Evolutionary conservation across 108 stramenopile species (phyloP).

Genomic region (Fragilaria crotonensis): DNA sequence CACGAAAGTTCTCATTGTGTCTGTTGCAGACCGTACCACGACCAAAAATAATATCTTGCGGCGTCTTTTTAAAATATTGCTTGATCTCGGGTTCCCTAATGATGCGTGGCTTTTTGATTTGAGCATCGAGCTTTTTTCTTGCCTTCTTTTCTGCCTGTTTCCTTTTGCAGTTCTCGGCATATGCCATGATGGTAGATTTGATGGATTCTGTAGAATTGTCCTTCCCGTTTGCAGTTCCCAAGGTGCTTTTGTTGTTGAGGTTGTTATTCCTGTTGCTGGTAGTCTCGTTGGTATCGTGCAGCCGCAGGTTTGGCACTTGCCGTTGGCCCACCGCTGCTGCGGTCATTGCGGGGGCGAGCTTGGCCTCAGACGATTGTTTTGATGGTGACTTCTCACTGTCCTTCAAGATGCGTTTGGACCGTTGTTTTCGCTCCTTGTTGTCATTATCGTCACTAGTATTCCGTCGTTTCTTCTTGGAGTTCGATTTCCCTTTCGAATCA

Average conservation of each 20-base stretch:
- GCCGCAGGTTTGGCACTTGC: not conserved
- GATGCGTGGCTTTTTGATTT: no score
- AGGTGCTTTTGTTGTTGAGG: no score
- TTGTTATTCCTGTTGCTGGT: not conserved
- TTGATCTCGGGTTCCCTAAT: not conserved
- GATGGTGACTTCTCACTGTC: not conserved
- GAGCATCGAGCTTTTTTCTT: not conserved
- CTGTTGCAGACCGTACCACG: not conserved
- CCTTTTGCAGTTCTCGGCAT: not conserved
- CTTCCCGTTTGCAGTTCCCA: no score
- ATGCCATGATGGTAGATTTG: not conserved
- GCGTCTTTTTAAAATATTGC: not conserved
- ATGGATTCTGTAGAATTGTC: not conserved
- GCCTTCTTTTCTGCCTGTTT: not conserved
- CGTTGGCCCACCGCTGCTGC: not conserved
- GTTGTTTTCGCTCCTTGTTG: no score
- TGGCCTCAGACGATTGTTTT: not conserved
- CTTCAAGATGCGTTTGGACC: no score
- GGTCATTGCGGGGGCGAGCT: not conserved
- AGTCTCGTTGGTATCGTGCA: not conserved
- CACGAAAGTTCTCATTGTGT: not conserved
- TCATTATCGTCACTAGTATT: no score
- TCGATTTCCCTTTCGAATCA: no score
- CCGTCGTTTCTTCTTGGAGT: no score
- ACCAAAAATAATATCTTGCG: not conserved